Evolutionary conservation across 1,284 basidiomycete genomes (phyloP), one percentile per base, ranked within the genome.

Genomic region (Puccinia hordei): DNA sequence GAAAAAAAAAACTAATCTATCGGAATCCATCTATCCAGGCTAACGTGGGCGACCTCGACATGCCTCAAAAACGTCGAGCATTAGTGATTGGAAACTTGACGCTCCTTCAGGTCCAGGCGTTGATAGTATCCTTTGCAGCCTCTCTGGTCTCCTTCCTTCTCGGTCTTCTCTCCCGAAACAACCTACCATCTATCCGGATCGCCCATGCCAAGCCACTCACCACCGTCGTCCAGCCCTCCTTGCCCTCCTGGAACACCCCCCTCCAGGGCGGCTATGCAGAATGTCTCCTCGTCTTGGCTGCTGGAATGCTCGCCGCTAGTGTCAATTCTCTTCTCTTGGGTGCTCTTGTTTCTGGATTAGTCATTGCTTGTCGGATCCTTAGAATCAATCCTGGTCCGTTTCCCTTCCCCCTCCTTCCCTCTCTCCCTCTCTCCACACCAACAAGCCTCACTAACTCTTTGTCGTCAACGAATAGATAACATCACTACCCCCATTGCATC

Each of bases 331-430:
- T 41, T 12, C 38, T 41, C 2, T 89, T 98, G 0, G 96, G 96
- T 1, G 92, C 91, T 0, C 97, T 98, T 86, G 97, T 98, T 94
- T 94, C 92, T 84, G 87, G 88, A 9, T 88, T 98, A 30, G 90
- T 98, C 55, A 89, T 98, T 27, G 82, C 93, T 1, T 94, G 94
- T 85, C 88, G 93, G 68, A 89, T 88, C 83, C 89, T 89, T 76
- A 90, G 91, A 2, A 89, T 92, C 57, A 92, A 99, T 86, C 96
- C 95, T 77, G 95, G 93, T 91, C 84, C 13, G 19, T 61, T n/a
- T n/a, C n/a, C n/a, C n/a, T n/a, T 41, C 38, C 38, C 4, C 38
- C 38, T 41, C 38, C 5, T 69, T n/a, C 41, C 33, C 12, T 44
- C 3, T n/a, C n/a, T n/a, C n/a, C n/a, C n/a, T n/a, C n/a, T n/a